phyloP scores from a whole-genome alignment of 1,284 basidiomycete genomes.

The Papiliotrema nemorosa region DNA sequence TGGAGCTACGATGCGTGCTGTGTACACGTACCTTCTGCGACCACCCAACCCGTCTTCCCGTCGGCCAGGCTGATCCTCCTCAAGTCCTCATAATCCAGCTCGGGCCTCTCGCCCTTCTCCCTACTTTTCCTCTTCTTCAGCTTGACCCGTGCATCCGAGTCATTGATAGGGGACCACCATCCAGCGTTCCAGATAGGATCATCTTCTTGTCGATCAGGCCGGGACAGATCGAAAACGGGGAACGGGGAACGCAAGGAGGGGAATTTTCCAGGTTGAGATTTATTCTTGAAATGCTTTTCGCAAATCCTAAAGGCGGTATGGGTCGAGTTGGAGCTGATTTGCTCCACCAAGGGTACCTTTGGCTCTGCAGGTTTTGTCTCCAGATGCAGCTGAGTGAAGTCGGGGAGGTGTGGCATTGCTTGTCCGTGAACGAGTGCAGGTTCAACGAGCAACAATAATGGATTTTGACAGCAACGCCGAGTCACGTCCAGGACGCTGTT shows the following conservation, averaged over 20 bases:
- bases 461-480: too few species aligned
- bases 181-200: slow-evolving; percentile 43
- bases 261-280: slow-evolving; percentile 17
- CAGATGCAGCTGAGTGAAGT: not conserved
- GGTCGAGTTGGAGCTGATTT: not conserved
- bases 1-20: too few species aligned
- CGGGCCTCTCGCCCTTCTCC: slow-evolving; percentile 28
- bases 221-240: slow-evolving; percentile 39
- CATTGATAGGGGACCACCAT: slow-evolving; percentile 37
- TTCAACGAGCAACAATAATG: too few species aligned
- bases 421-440: too few species aligned
- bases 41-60: slow-evolving; percentile 32
- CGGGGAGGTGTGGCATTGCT: not conserved
- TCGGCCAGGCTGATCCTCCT: slow-evolving; percentile 16
- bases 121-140: slow-evolving; percentile 24
- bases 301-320: slow-evolving; percentile 40
- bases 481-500: too few species aligned
- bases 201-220: slow-evolving; percentile 24
- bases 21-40: slow-evolving; percentile 42
- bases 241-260: slow-evolving; percentile 26
- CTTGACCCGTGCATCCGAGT: slow-evolving; percentile 6
- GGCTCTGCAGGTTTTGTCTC: not conserved
- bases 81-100: slow-evolving; percentile 11
- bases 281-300: slow-evolving; percentile 50
- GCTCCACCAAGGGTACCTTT: not conserved